Percentiles rank a stretch among this genome's conserved stretches.
Evolutionary conservation across 2,329 filamentous ascomycete genomes (phyloP).

Genomic region (Acephala macrosclerotiorum): DNA sequence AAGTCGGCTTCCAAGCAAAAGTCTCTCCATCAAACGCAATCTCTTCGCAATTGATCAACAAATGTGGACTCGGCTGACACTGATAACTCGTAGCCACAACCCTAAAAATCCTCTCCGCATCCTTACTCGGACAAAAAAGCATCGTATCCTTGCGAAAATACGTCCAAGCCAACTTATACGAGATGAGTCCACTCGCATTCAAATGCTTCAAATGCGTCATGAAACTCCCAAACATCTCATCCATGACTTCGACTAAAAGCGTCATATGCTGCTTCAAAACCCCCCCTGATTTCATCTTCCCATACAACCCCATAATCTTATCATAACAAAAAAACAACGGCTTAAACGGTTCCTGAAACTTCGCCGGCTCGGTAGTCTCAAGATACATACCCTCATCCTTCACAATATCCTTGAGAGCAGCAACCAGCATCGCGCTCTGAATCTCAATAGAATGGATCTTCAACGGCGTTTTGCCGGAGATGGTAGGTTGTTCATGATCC

Average conservation of each 20-base stretch:
- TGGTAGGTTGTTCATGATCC: conserved; percentile 49
- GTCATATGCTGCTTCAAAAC: conserved; percentile 49
- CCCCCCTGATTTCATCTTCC: conserved; percentile 36
- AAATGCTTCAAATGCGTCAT: conserved; percentile 48
- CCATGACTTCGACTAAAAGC: conserved; percentile 50
- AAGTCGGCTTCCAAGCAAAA: conserved; percentile 50
- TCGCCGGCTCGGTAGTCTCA: conserved; percentile 46
- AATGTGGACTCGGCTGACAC: background rate
- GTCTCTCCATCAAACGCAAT: conserved; percentile 53
- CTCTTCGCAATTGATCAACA: conserved; percentile 41
- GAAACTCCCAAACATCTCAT: conserved; percentile 53
- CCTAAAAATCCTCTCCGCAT: conserved; percentile 50
- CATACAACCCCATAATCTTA: conserved; percentile 48
- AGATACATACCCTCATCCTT: conserved; percentile 51
- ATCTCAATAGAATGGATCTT: conserved; percentile 51
- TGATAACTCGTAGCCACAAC: conserved; percentile 26
- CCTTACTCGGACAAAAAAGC: conserved; percentile 49
- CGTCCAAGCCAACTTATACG: conserved; percentile 53
- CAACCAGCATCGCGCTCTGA: conserved; percentile 52
- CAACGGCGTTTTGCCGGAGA: conserved; percentile 49
- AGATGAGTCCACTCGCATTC: conserved; percentile 48
- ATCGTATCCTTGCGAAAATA: conserved; percentile 51
- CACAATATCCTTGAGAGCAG: conserved; percentile 52
- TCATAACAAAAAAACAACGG: conserved; percentile 54
- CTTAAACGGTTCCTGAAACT: conserved; percentile 51